These are phyloP conservation scores for Tolypocladium pustulatum DNA, from an alignment of 2,329 filamentous ascomycete species.

Conservation along the genomic window DNA sequence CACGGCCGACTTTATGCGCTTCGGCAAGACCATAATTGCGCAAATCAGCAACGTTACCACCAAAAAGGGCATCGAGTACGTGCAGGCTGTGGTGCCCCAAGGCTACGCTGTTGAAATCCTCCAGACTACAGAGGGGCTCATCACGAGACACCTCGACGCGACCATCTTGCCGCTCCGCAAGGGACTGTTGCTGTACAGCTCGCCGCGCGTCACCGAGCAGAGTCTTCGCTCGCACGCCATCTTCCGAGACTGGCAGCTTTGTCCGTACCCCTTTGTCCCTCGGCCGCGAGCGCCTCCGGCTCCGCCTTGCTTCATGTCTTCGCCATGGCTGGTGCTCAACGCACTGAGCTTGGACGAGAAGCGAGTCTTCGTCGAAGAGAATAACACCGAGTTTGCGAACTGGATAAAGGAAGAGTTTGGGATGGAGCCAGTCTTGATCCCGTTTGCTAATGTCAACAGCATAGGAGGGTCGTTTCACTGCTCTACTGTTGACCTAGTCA, in stretches of 20 bases:
- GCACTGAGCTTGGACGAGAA: conserved; percentile 1
- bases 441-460: conserved; percentile 1
- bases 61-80: neutral
- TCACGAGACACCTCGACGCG: conserved; percentile 1
- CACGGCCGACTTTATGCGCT: conserved; percentile 1
- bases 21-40: conserved; percentile 1
- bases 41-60: conserved; percentile 1
- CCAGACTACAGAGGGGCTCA: neutral
- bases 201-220: neutral
- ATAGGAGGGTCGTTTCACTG: conserved; percentile 1
- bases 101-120: conserved; percentile 1
- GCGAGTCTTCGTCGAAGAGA: neutral
- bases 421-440: conserved; percentile 1
- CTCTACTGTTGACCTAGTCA: conserved; percentile 1
- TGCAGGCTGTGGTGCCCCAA: neutral
- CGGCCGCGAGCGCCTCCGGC: neutral
- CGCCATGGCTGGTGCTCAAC: conserved; percentile 2
- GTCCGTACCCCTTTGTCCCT: neutral
- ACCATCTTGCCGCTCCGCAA: neutral
- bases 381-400: neutral
- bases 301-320: conserved; percentile 1
- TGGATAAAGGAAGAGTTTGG: neutral
- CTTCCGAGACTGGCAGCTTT: neutral
- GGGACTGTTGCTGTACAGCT: neutral
- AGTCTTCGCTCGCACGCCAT: neutral